phyloP scores from a whole-genome alignment of 2,329 filamentous ascomycete genomes.

The Alternaria hordeiaustralica region DNA sequence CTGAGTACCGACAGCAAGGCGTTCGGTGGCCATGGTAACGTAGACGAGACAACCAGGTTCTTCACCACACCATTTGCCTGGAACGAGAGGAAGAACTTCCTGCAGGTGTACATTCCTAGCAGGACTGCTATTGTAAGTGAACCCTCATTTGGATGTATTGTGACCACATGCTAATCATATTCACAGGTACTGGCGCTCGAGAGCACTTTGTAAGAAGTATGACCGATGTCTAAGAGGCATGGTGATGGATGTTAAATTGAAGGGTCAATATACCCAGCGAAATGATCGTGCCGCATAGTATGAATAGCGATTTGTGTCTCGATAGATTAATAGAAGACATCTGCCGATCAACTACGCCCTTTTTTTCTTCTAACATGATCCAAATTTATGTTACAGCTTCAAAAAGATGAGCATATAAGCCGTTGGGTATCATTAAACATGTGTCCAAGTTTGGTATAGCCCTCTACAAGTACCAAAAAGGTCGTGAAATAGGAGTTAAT shows the following conservation, averaged over 20 bases:
- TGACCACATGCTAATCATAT: not conserved
- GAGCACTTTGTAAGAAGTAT: conserved; percentile 28
- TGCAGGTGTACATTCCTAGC: conserved; percentile 87
- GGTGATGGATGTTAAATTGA: not conserved
- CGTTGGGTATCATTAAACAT: too few relatives aligned
- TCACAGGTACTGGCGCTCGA: conserved; percentile 33
- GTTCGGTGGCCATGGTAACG: conserved; percentile 79
- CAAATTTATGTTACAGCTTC: not conserved
- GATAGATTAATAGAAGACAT: not conserved
- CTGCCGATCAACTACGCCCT: not conserved
- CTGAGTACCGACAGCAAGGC: conserved; percentile 79
- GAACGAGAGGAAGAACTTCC: conserved; percentile 89
- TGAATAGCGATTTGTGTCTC: not conserved
- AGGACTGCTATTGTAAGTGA: conserved; percentile 75
- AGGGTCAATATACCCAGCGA: not conserved
- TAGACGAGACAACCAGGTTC: conserved; percentile 82
- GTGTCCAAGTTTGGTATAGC: too few relatives aligned
- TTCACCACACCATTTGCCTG: conserved; percentile 90
- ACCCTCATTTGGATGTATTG: not conserved
- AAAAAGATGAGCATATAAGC: too few relatives aligned
- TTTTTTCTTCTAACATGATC: rapidly evolving
- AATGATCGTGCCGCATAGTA: not conserved
- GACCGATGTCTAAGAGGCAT: not conserved
- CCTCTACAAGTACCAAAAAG: too few relatives aligned
- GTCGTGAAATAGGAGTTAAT: too few relatives aligned